Conservation (phyloP, 75 land plant species). For the Cryptomeria japonica region DNA sequence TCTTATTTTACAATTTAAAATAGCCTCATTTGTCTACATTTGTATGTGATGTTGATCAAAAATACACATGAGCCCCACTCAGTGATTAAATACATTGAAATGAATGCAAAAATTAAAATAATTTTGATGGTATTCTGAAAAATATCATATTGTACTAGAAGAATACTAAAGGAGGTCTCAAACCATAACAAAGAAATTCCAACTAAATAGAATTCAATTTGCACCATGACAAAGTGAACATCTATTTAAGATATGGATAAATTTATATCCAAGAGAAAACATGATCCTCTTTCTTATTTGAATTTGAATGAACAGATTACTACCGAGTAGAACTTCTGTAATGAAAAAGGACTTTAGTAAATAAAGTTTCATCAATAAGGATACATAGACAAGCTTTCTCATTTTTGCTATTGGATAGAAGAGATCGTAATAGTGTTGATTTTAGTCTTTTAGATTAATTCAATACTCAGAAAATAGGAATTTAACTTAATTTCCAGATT, state of each 20-base stretch:
- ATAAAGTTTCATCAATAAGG: neutral
- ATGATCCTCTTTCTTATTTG: neutral
- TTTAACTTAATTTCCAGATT: too few species aligned
- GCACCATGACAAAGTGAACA: neutral
- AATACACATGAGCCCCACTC: neutral
- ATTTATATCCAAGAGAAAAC: neutral
- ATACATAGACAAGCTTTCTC: neutral
- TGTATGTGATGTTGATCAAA: neutral
- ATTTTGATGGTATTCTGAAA: neutral
- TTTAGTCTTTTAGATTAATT: too few species aligned
- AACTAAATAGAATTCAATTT: neutral
- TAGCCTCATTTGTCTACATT: neutral
- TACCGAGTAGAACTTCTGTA: neutral
- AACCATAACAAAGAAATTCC: neutral
- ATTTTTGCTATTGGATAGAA: neutral
- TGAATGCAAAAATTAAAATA: neutral
- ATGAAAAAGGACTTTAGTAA: neutral
- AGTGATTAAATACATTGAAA: neutral
- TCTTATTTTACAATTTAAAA: neutral
- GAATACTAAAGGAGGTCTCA: neutral
- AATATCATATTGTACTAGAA: neutral
- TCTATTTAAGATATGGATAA: neutral
- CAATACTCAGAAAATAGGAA: too few species aligned
- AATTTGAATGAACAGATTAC: neutral
- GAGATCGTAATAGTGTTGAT: neutral